Conservation (phyloP, 192 early-diverging fungal genomes). For the Funneliformis mosseae region DNA sequence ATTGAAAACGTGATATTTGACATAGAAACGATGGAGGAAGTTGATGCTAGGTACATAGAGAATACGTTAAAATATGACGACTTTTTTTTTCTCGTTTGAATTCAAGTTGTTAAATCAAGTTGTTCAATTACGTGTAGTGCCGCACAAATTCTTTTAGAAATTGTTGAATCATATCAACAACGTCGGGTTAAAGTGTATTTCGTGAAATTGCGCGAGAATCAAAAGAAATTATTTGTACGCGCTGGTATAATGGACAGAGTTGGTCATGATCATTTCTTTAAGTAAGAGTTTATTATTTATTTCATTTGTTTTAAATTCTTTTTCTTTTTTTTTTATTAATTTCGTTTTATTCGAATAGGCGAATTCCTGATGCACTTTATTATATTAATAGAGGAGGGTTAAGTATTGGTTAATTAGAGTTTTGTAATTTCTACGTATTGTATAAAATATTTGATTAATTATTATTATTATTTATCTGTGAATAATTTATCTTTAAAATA, state of each 20-base stretch:
- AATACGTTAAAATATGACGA: too few relatives aligned
- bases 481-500: too few relatives aligned
- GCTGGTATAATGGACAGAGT: slow-evolving; percentile 66
- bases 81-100: background rate
- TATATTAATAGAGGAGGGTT: slow-evolving; percentile 2
- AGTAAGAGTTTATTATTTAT: slow-evolving; percentile 49
- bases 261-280: slow-evolving; percentile 71
- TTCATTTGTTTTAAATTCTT: background rate
- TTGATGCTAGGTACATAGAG: slow-evolving; percentile 84
- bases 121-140: slow-evolving; percentile 33
- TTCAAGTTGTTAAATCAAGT: background rate
- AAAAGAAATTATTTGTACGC: slow-evolving; percentile 70
- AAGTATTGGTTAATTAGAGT: background rate
- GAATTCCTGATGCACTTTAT: slow-evolving; percentile 7
- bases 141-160: slow-evolving; percentile 81
- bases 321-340: background rate
- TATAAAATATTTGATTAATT: too few relatives aligned
- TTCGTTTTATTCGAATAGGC: background rate
- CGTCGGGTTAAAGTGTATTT: slow-evolving; percentile 89
- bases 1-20: slow-evolving; percentile 88
- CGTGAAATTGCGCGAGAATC: slow-evolving; percentile 79
- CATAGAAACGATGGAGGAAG: slow-evolving; percentile 79
- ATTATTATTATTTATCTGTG: too few relatives aligned
- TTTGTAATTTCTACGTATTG: too few relatives aligned
- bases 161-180: slow-evolving; percentile 82